phyloP scores from a whole-genome alignment of 306 rosid species.

The Gastrolobium bilobum region DNA sequence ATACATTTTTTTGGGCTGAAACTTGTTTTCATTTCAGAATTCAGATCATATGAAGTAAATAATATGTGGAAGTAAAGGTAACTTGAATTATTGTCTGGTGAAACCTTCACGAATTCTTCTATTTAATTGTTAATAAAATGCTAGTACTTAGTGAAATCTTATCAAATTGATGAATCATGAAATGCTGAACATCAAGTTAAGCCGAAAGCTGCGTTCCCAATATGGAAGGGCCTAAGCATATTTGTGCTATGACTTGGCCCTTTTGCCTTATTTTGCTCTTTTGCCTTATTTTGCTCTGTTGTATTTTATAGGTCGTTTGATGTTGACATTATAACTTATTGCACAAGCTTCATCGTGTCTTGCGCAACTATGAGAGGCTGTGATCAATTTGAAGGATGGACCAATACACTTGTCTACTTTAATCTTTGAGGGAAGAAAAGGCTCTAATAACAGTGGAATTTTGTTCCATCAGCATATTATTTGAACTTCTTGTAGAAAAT shows the following conservation, averaged over 20 bases:
- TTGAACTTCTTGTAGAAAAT: slow-evolving; percentile 44
- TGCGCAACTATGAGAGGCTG: slow-evolving; percentile 20
- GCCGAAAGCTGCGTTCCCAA: slow-evolving; percentile 5
- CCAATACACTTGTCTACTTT: slow-evolving; percentile 26
- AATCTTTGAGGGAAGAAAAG: slow-evolving; percentile 5
- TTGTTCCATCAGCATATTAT: slow-evolving; percentile 15
- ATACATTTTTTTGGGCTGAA: slow-evolving; percentile 10
- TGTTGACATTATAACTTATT: slow-evolving; percentile 35
- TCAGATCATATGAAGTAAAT: slow-evolving; percentile 1
- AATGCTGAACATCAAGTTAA: slow-evolving; percentile 1
- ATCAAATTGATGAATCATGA: neutral
- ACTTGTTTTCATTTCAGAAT: slow-evolving; percentile 27
- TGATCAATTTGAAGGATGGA: slow-evolving; percentile 31
- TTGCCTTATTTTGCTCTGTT: neutral
- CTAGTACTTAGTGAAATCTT: neutral
- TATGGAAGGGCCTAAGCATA: slow-evolving; percentile 24
- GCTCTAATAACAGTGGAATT: neutral
- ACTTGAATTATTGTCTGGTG: slow-evolving; percentile 21
- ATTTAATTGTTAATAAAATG: neutral
- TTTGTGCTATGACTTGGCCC: neutral
- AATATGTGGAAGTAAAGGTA: neutral
- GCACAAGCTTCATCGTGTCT: slow-evolving; percentile 4
- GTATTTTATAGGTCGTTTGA: slow-evolving; percentile 19
- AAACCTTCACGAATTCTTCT: neutral
- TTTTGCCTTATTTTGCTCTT: slow-evolving; percentile 2